Base-by-base conservation (phyloP, 2,329 filamentous ascomycete genomes). In the Fusarium virguliforme region DNA sequence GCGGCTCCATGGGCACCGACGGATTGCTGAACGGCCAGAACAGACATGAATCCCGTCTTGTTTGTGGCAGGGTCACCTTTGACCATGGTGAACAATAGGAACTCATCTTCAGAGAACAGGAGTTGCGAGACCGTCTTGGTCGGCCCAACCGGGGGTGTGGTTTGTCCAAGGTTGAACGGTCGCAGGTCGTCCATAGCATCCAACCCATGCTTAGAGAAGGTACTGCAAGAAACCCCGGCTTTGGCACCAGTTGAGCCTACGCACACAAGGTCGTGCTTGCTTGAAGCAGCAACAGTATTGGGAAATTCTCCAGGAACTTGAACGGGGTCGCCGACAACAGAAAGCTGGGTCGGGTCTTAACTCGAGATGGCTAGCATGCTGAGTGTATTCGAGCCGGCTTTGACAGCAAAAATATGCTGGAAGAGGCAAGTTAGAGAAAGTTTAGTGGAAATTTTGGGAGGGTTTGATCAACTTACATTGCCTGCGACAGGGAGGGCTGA, bases 111-210 rank as follows among this genome's bases (percentile, higher is more conserved):
- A 1, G 86, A 88, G 79, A 90, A 91, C 75, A 90, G 87, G 0
- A 85, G 82, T 8, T 91, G 88, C 0, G 89, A 90, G 3, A 91
- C 83, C 0, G 87, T 90, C 76, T 90, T 89, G 3, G 81, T 78
- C 0, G 89, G 88, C 0, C 89, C 89, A 0, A 81, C 76, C 0
- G 90, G 88, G 0, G 90, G 89, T 0, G 86, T 90, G 0, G 83
- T 84, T 74, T 91, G 89, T 1, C 79, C 77, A 1, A 91, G 73
- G 12, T 85, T 81, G 64, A 90, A 85, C 0, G 80, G 61, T 0
- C 85, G 82, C 0, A 86, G 81, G 1, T 61, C 77, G 61, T 88
- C 86, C 76, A 87, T 82, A 6, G 78, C 68, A 0, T 68, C 75
- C 1, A 88, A 74, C 0, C 85, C 86, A 0, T 67, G 32, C 1